These are phyloP conservation scores for Fusarium temperatum DNA, from an alignment of 2,329 filamentous ascomycete genomes.

Conservation along the genomic window DNA sequence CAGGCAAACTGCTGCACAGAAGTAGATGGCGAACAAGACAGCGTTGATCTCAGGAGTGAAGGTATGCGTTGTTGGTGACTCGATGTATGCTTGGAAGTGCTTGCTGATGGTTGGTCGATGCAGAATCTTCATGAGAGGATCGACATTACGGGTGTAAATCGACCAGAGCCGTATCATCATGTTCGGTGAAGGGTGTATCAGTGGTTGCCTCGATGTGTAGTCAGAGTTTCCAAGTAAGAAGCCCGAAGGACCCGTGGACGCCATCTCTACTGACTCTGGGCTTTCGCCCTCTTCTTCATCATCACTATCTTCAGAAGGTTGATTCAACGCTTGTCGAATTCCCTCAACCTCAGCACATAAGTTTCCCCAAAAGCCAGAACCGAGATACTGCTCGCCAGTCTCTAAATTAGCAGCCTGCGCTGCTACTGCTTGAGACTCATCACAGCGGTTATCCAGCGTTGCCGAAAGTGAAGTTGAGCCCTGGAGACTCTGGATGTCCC, in stretches of 20 bases:
- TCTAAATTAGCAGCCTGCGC: slow-evolving; percentile 34
- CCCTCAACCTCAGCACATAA: slow-evolving; percentile 56
- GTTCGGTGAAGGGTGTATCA: slow-evolving; percentile 49
- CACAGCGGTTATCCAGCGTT: slow-evolving; percentile 23
- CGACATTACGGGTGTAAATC: slow-evolving; percentile 53
- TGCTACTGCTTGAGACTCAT: slow-evolving; percentile 20
- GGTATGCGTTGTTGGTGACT: slow-evolving; percentile 23
- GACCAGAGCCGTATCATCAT: slow-evolving; percentile 50
- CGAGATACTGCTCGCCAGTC: slow-evolving; percentile 48
- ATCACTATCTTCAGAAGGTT: slow-evolving; percentile 53
- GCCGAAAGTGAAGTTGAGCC: background rate
- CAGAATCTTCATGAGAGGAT: slow-evolving; percentile 55
- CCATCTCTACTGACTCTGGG: slow-evolving; percentile 42
- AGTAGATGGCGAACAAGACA: slow-evolving; percentile 56
- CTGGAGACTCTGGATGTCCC: slow-evolving; percentile 1
- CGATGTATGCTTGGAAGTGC: slow-evolving; percentile 41
- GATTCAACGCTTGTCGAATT: slow-evolving; percentile 54
- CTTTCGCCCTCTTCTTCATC: slow-evolving; percentile 48
- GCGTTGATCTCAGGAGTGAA: slow-evolving; percentile 45
- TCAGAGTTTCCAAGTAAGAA: slow-evolving; percentile 41
- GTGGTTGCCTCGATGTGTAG: slow-evolving; percentile 30
- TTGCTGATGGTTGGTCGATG: slow-evolving; percentile 52
- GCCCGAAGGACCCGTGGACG: slow-evolving; percentile 39
- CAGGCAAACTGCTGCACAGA: slow-evolving; percentile 51
- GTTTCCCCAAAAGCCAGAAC: slow-evolving; percentile 56